phyloP scores from a whole-genome alignment of 2,329 filamentous ascomycete species.

The Trichoderma harzianum region DNA sequence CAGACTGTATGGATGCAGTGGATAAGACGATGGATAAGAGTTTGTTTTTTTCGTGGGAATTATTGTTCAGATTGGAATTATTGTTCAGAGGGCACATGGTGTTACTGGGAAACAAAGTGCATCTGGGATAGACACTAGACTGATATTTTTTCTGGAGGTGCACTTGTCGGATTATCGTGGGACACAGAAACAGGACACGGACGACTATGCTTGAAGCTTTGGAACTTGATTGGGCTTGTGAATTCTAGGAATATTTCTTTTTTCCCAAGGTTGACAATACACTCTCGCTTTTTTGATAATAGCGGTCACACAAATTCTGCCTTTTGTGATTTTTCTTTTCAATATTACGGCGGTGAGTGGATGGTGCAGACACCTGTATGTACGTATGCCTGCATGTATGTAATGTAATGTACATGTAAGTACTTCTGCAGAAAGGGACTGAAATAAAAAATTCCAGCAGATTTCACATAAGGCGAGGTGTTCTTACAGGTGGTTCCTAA shows the following conservation, averaged over 20 bases:
- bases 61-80: not conserved
- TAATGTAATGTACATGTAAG: not conserved
- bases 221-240: not conserved
- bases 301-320: not conserved
- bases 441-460: not conserved
- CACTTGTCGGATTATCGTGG: not conserved
- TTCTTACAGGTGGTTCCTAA: not conserved
- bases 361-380: not conserved
- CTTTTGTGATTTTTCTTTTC: not conserved
- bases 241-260: not conserved
- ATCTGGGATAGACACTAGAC: conserved; percentile 10
- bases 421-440: not conserved
- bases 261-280: not conserved
- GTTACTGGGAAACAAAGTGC: not conserved
- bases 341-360: not conserved
- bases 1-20: not conserved
- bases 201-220: not conserved
- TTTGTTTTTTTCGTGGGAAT: not conserved
- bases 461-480: not conserved
- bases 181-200: not conserved
- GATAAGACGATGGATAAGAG: not conserved
- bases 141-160: conserved; percentile 3
- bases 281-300: not conserved
- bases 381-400: not conserved
- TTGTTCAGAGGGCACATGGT: not conserved